Conservation (phyloP, 495 filamentous ascomycete species). For the Parathielavia appendiculata region DNA sequence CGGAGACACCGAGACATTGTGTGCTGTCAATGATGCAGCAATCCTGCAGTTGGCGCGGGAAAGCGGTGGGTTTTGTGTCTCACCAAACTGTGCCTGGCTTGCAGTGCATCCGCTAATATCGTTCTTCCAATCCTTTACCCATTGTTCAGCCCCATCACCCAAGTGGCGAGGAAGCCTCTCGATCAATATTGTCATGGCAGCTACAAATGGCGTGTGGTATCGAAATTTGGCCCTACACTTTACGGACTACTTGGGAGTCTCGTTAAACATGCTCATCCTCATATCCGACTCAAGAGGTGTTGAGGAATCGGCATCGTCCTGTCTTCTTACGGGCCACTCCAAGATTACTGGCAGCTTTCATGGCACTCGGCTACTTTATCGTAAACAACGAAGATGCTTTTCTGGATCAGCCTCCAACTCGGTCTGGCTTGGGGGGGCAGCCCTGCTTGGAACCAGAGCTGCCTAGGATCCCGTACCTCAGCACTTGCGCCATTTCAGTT, state of each 20-base stretch:
- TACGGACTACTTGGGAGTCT: neutral
- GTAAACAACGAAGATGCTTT: neutral
- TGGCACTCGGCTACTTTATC: neutral
- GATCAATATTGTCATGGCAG: neutral
- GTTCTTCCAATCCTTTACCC: neutral
- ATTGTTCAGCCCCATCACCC: constrained; percentile 5
- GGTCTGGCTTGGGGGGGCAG: neutral
- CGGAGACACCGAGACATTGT: neutral
- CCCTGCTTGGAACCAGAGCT: neutral
- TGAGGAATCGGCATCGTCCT: neutral
- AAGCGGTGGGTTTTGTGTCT: neutral
- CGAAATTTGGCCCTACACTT: neutral
- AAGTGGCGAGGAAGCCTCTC: neutral
- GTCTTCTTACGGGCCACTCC: neutral
- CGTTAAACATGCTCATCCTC: neutral
- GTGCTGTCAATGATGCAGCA: neutral
- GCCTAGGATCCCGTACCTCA: neutral
- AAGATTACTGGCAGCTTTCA: neutral
- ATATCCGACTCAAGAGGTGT: neutral
- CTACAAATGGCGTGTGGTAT: neutral
- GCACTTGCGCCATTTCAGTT: neutral
- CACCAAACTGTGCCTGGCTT: neutral
- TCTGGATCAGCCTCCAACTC: constrained; percentile 1
- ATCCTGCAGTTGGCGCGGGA: neutral
- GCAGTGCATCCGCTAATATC: constrained; percentile 6